phyloP scores from a whole-genome alignment of 1,139 yeast species.

The Nadsonia commutata region DNA sequence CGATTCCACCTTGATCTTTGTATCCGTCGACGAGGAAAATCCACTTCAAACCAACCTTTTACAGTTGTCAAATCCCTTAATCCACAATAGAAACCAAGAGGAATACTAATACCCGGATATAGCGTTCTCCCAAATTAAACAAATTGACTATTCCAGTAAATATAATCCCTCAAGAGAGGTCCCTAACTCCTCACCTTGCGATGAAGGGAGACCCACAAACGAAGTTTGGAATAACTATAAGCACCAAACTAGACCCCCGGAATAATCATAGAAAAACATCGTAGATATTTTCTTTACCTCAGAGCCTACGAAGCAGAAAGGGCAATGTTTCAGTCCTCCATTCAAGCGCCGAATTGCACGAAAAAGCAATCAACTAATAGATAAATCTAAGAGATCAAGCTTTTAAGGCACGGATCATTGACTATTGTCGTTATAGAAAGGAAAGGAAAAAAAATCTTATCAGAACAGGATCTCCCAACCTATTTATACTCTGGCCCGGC shows the following conservation, averaged over 20 bases:
- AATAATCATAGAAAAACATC: neutral
- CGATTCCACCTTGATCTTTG: neutral
- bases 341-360: neutral
- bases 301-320: neutral
- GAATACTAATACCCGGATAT: neutral
- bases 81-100: neutral
- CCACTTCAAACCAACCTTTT: neutral
- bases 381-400: neutral
- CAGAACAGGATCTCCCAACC: too few relatives aligned
- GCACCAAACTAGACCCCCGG: neutral
- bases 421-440: neutral
- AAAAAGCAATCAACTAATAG: neutral
- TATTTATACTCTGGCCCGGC: neutral
- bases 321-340: neutral
- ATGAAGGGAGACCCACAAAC: neutral
- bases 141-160: neutral
- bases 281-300: neutral
- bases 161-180: neutral
- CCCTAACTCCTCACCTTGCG: neutral
- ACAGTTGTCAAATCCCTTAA: neutral
- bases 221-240: neutral
- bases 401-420: neutral
- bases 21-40: neutral
- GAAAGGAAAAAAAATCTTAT: neutral
- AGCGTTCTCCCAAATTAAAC: neutral